phyloP scores from a whole-genome alignment of 192 early-diverging fungal genomes.

The Thamnidium elegans region DNA sequence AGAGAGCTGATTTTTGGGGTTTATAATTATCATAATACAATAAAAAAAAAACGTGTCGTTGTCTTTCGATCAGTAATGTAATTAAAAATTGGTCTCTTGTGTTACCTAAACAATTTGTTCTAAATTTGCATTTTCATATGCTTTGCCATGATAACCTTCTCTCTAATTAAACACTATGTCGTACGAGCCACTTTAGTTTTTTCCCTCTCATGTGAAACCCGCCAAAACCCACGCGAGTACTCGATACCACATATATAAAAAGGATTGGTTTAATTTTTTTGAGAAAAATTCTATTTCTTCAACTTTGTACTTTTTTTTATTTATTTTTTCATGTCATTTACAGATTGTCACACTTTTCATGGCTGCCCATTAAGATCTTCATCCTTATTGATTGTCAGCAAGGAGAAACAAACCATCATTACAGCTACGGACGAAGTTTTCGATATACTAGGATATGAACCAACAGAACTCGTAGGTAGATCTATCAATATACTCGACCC shows the following conservation, averaged over 20 bases:
- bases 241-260: conserved; percentile 1
- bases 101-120: neutral
- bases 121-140: conserved; percentile 13
- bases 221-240: conserved; percentile 18
- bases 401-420: conserved; percentile 20
- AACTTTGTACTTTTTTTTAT: neutral
- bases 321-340: neutral
- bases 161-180: neutral
- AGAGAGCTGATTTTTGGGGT: no score
- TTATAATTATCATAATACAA: no score
- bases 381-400: conserved; percentile 19
- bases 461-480: conserved; percentile 2
- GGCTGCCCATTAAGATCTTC: conserved; percentile 26
- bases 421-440: conserved; percentile 30
- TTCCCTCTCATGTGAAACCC: conserved; percentile 11
- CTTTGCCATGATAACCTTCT: conserved; percentile 5
- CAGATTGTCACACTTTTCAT: conserved; percentile 18
- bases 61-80: conserved; percentile 5
- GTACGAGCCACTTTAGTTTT: conserved; percentile 1
- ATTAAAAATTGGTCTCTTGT: conserved; percentile 5
- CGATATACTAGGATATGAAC: conserved; percentile 16
- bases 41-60: neutral
- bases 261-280: neutral
- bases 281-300: neutral
- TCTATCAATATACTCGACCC: conserved; percentile 6